Percentiles rank a stretch among this genome's conserved stretches.
phyloP scores from a whole-genome alignment of 306 rosid species.

The Quercus variabilis region DNA sequence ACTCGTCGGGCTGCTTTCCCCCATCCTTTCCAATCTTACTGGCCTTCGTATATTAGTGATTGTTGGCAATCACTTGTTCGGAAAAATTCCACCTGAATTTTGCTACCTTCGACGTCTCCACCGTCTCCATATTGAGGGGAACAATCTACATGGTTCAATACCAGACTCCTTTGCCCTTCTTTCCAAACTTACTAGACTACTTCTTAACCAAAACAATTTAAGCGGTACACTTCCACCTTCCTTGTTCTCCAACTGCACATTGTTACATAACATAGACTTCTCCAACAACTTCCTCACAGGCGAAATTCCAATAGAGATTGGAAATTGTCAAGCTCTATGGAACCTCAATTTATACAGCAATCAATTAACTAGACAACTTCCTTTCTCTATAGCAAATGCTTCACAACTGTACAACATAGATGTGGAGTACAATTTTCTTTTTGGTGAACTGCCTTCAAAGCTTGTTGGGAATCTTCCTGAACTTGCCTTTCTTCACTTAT shows the following conservation, averaged over 20 bases:
- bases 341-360: slow-evolving; percentile 58
- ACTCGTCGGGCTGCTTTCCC: slow-evolving; percentile 55
- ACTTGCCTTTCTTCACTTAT: slow-evolving; percentile 48
- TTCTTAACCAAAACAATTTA: slow-evolving; percentile 27
- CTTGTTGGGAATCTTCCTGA: slow-evolving; percentile 28
- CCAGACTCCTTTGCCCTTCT: slow-evolving; percentile 47
- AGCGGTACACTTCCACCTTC: slow-evolving; percentile 49
- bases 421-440: slow-evolving; percentile 47
- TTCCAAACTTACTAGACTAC: slow-evolving; percentile 30
- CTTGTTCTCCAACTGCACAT: slow-evolving; percentile 58
- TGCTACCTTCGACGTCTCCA: slow-evolving; percentile 42
- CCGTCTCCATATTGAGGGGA: slow-evolving; percentile 34
- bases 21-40: slow-evolving; percentile 63
- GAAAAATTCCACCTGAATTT: slow-evolving; percentile 46
- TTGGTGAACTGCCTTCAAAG: slow-evolving; percentile 52
- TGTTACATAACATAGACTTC: slow-evolving; percentile 38
- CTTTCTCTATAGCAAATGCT: slow-evolving; percentile 37
- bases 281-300: slow-evolving; percentile 51
- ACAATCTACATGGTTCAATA: slow-evolving; percentile 47
- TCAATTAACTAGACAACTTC: slow-evolving; percentile 54
- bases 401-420: slow-evolving; percentile 34
- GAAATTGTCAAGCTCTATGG: slow-evolving; percentile 54
- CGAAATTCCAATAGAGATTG: slow-evolving; percentile 52
- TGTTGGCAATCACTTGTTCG: slow-evolving; percentile 34
- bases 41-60: slow-evolving; percentile 42